Base-by-base conservation (phyloP, 768 basidiomycete species). In the Boletus subcaerulescens region DNA sequence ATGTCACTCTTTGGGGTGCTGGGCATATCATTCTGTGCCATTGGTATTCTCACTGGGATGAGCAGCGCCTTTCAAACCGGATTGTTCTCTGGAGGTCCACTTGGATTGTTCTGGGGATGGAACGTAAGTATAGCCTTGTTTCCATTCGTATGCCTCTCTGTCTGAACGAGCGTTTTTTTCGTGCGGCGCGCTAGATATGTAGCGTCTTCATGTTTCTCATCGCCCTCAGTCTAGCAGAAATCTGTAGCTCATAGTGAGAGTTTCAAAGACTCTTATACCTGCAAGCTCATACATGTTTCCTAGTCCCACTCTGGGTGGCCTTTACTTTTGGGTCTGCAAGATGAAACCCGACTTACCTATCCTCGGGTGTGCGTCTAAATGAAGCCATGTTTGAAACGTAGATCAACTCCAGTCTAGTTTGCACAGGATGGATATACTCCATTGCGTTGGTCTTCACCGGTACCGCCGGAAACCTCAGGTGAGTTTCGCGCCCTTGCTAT, bases 241-340 rank as follows among this genome's bases (percentile, higher is more conserved):
- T 83, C 26, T 82, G 82, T 56, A 82, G 81, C 48, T 77, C 81
- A 42, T 83, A 80, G 80, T 80, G 57, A 68, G 79, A 9, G 31
- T 40, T 42, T 24, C 8, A 18, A 35, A 26, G 41, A 22, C 4
- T 5, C 3, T 15, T 24, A 12, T 20, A 22, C 39, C 15, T 12
- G 13, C 10, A 20, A 14, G 45, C 45, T 63, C 57, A 56, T 41
- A n/a, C 20, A 48, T 18, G 17, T 53, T 48, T 12, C 8, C n/a
- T 46, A 80, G 78, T 52, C 80, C 81, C 1, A 80, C 81, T 4
- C 77, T 83, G 73, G 82, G 81, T 22, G 82, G 81, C 7, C 67
- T 83, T 46, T 84, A 84, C 64, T 84, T 83, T 62, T 83, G 82
- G 82, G 81, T 82, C 12, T 83, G 80, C 69, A 79, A 76, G 61